A percentile compares a stretch with the other conserved stretches of the same genome.
phyloP scores from a whole-genome alignment of 208 protist genomes.

The Vickermania ingenoplastis region DNA sequence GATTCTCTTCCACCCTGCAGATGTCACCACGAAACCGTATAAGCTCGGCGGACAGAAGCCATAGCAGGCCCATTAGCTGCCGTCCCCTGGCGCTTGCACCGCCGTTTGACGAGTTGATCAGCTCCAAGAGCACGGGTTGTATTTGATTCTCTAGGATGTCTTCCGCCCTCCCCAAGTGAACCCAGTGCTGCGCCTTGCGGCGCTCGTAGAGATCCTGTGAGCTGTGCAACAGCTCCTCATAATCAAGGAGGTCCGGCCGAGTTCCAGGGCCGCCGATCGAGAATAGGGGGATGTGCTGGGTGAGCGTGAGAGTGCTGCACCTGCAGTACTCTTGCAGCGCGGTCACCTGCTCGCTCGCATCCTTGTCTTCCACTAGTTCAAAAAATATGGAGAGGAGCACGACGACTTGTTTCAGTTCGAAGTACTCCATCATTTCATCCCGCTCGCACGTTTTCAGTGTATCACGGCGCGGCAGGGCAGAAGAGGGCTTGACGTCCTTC shows the following conservation, averaged over 20 bases:
- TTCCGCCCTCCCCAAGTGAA: neutral
- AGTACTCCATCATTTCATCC: conserved; percentile 1
- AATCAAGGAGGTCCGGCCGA: neutral
- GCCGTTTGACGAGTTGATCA: neutral
- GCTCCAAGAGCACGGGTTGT: neutral
- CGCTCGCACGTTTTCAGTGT: neutral
- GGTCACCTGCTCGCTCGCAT: conserved; percentile 12
- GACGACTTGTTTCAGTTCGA: conserved; percentile 10
- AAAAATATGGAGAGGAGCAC: conserved; percentile 28
- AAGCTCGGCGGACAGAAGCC: neutral
- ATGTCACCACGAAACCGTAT: neutral
- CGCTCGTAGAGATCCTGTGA: neutral
- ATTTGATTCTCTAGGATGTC: neutral
- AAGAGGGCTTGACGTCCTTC: neutral
- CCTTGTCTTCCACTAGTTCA: conserved; percentile 14
- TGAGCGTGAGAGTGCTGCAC: neutral
- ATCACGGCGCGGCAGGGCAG: neutral
- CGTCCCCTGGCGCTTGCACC: neutral
- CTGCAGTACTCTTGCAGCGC: conserved; percentile 2
- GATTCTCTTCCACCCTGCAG: neutral
- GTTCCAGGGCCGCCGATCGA: neutral
- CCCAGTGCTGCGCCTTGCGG: neutral
- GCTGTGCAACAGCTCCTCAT: neutral
- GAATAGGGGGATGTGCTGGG: neutral
- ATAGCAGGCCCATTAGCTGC: neutral